These are phyloP conservation scores for Cetraspora pellucida DNA, from an alignment of 192 early-diverging fungal species.

Conservation along the genomic window DNA sequence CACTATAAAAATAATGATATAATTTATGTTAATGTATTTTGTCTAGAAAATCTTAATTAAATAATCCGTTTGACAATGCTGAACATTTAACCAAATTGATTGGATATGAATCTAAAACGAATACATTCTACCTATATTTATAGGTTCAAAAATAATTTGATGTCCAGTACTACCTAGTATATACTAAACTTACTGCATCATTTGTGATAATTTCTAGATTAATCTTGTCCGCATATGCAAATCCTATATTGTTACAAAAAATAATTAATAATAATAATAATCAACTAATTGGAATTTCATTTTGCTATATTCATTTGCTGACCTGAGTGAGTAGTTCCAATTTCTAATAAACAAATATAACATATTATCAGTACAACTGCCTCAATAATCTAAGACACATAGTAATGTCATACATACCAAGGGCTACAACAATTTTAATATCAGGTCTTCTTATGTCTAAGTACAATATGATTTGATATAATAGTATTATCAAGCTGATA, in stretches of 20 bases:
- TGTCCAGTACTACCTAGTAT: too few relatives aligned
- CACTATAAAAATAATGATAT: too few relatives aligned
- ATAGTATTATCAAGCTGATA: too few relatives aligned
- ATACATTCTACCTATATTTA: neutral
- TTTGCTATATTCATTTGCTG: neutral
- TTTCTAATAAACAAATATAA: neutral
- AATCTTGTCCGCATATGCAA: constrained; percentile 11
- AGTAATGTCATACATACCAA: neutral
- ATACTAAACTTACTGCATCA: neutral
- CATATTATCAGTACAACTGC: neutral
- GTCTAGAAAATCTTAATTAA: too few relatives aligned
- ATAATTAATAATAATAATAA: neutral
- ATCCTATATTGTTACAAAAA: neutral
- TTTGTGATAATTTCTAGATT: constrained; percentile 20
- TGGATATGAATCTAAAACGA: neutral
- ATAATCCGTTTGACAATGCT: too few relatives aligned
- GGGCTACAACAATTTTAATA: constrained; percentile 16
- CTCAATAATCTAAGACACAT: neutral
- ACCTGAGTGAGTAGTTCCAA: constrained; percentile 26
- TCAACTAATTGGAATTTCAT: neutral
- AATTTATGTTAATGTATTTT: too few relatives aligned
- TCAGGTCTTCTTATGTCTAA: neutral
- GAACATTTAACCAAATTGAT: neutral
- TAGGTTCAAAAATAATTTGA: too few relatives aligned
- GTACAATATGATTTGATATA: too few relatives aligned